phyloP scores from a whole-genome alignment of 1,284 basidiomycete species.

The Neonothopanus nambi region DNA sequence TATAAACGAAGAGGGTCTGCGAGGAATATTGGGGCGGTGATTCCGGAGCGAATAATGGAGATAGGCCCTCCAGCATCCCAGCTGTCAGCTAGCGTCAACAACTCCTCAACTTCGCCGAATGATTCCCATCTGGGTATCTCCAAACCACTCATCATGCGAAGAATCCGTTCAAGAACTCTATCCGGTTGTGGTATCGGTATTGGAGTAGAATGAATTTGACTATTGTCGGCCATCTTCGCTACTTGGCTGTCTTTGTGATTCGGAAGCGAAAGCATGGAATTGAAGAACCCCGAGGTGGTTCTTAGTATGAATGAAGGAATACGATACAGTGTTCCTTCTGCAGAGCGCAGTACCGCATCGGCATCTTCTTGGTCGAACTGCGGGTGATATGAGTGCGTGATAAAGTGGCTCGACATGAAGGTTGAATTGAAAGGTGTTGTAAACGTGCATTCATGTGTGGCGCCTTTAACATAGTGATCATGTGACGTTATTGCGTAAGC shows the following conservation, averaged over 20 bases:
- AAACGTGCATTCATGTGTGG: too few species aligned
- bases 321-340: constrained; percentile 38
- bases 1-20: constrained; percentile 38
- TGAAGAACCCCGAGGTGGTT: constrained; percentile 38
- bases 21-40: constrained; percentile 38
- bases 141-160: constrained; percentile 39
- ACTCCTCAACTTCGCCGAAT: constrained; percentile 36
- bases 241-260: constrained; percentile 4
- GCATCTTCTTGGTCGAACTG: constrained; percentile 34
- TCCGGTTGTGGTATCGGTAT: constrained; percentile 21
- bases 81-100: constrained; percentile 34
- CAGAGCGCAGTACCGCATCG: constrained; percentile 36
- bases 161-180: constrained; percentile 30
- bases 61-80: constrained; percentile 42
- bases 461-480: too few species aligned
- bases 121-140: constrained; percentile 34
- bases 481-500: too few species aligned
- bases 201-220: constrained; percentile 1
- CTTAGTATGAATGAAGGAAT: constrained; percentile 38
- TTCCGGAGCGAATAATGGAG: constrained; percentile 36
- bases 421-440: not conserved
- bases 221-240: not conserved
- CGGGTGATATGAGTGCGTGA: constrained; percentile 28
- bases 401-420: constrained; percentile 3
- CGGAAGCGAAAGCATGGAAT: constrained; percentile 25